Evolutionary conservation across 768 basidiomycete species (phyloP).

Genomic region (Paxillus rubicundulus): DNA sequence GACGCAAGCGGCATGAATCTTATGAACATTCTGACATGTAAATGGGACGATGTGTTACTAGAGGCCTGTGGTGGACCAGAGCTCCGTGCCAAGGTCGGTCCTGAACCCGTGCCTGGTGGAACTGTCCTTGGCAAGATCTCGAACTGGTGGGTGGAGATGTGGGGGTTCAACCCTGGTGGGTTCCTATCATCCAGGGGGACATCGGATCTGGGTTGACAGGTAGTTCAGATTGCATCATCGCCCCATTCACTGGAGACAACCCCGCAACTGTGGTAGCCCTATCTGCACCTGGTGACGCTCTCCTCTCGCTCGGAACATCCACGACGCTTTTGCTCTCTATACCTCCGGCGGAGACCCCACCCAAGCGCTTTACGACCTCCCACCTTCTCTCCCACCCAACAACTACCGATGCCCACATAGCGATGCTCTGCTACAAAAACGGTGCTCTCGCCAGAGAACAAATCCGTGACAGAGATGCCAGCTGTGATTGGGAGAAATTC

Average conservation of each 20-base stretch:
- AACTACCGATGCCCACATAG: slow-evolving; percentile 62
- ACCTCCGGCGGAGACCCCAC: slow-evolving; percentile 57
- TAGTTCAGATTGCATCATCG: slow-evolving; percentile 66
- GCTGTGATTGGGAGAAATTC: slow-evolving; percentile 63
- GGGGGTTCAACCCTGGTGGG: slow-evolving; percentile 69
- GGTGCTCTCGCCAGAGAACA: slow-evolving; percentile 80
- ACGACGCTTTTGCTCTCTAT: slow-evolving; percentile 76
- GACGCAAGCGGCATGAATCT: slow-evolving; percentile 92
- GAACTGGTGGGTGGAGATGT: slow-evolving; percentile 70
- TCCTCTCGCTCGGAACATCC: slow-evolving; percentile 85
- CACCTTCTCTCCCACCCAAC: slow-evolving; percentile 75
- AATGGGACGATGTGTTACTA: slow-evolving; percentile 71
- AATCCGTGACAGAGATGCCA: slow-evolving; percentile 63
- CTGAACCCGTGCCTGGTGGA: slow-evolving; percentile 75
- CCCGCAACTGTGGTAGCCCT: slow-evolving; percentile 78
- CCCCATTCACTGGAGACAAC: slow-evolving; percentile 89
- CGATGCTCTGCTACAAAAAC: slow-evolving; percentile 92
- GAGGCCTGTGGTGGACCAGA: slow-evolving; percentile 66
- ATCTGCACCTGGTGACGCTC: slow-evolving; percentile 74
- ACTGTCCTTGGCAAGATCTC: slow-evolving; percentile 61
- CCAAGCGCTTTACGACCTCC: slow-evolving; percentile 69
- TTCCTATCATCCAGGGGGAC: neutral
- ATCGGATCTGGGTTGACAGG: neutral
- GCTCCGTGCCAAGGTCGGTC: slow-evolving; percentile 67
- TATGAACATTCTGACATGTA: slow-evolving; percentile 70